Base-by-base conservation (phyloP, 192 early-diverging fungal genomes). In the Entrophospora sp. region DNA sequence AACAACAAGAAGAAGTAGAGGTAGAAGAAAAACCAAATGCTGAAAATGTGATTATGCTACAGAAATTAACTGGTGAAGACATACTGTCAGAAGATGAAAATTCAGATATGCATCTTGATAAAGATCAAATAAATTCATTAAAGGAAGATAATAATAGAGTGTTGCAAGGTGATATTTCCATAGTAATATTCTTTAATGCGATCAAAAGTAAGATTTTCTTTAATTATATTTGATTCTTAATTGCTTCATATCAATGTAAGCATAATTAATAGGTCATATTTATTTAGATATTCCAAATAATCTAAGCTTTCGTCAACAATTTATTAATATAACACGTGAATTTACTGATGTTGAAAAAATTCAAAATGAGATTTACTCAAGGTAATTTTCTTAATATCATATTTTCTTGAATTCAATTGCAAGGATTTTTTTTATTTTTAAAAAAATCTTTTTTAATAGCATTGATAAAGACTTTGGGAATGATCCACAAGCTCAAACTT, bases 111-210 rank as follows among this genome's bases (percentile, higher is more conserved):
- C n/a, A n/a, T n/a, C n/a, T n/a, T 28, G 74, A 77, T 25, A 73
- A 75, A 9, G 67, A 79, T 37, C 66, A 69, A 18, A 53, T 75
- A 38, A 77, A 82, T 20, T 75, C 74, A 27, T 60, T 86, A 28
- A 69, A 79, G 28, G 73, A 81, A n/a, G 78, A 80, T 31, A 74
- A 72, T 46, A 87, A 91, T 67, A 79, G 80, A 34, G 79, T 89
- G 12, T 71, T 91, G 36, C 79, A 88, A 27, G 85, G 92, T 38
- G 81, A 82, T 10, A 80, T 98, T 20, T 87, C 90, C 0, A 79
- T 77, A 46, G 79, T 88, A 24, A 83, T 96, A 9, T 93, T 81
- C 64, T 74, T 77, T 31, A 93, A 92, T 71, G 95, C 92, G 28
- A 86, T 96, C 53, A 69, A 79, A 81, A n/a, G n/a, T n/a, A n/a